These are phyloP conservation scores for Solanum pinnatisectum DNA, from an alignment of 257 asterid genomes.

Conservation along the genomic window DNA sequence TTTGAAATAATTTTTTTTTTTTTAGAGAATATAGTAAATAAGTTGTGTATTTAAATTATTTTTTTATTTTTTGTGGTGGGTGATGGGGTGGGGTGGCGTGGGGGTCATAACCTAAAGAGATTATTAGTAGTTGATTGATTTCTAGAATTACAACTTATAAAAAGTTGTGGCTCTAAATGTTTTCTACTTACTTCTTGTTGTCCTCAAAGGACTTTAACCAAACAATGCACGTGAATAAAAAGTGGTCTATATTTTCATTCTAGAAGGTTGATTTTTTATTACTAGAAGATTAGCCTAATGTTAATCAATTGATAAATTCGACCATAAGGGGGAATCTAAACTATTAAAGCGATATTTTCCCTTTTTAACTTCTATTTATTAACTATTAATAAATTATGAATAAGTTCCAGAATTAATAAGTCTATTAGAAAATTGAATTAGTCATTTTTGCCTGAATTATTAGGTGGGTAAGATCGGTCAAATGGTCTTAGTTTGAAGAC, in stretches of 20 bases:
- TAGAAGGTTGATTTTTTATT: neutral
- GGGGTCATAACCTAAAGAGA: neutral
- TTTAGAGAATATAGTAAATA: no score
- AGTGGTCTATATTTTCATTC: no score
- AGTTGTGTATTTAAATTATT: no score
- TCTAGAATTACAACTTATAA: neutral
- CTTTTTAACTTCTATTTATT: neutral
- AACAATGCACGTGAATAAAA: neutral
- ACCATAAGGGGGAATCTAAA: neutral
- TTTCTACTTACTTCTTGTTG: no score
- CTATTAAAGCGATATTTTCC: neutral
- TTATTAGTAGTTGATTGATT: neutral
- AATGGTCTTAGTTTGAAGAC: no score
- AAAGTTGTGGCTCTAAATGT: neutral
- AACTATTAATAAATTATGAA: neutral
- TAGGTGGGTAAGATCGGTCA: neutral
- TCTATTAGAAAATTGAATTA: neutral
- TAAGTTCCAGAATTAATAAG: neutral
- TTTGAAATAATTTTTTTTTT: rapidly evolving
- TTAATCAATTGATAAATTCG: neutral
- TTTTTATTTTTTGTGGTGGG: no score
- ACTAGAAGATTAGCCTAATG: neutral
- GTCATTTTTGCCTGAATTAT: neutral
- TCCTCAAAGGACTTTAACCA: neutral
- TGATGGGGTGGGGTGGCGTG: neutral